These are phyloP conservation scores for Castanea sativa DNA, from an alignment of 306 rosid genomes.

Conservation along the genomic window DNA sequence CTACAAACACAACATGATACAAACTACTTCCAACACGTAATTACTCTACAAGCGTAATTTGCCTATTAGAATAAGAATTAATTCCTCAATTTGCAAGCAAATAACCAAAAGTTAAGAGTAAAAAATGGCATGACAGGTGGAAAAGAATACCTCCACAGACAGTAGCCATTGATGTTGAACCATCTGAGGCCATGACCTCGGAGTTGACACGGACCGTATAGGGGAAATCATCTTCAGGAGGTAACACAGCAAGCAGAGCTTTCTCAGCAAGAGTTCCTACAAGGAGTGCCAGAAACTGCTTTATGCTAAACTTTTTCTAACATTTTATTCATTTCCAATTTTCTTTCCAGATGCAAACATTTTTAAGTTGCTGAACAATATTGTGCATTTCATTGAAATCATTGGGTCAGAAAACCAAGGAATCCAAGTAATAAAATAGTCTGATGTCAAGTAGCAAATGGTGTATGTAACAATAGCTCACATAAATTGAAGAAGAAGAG, in stretches of 20 bases:
- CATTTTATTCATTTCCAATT: background rate
- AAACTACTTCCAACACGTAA: background rate
- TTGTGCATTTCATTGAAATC: background rate
- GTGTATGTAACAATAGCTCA: background rate
- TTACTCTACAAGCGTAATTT: background rate
- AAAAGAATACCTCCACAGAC: slow-evolving; percentile 85
- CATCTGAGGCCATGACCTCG: slow-evolving; percentile 98
- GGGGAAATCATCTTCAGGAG: slow-evolving; percentile 85
- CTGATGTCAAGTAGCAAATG: background rate
- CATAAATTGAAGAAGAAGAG: background rate
- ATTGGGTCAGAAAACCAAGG: background rate
- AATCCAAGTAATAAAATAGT: background rate
- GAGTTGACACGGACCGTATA: slow-evolving; percentile 85
- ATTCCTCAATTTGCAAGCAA: slow-evolving; percentile 1
- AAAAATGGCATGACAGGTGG: background rate
- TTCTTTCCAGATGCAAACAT: background rate
- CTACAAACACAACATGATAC: background rate
- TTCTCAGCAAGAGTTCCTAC: slow-evolving; percentile 97
- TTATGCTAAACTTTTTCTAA: background rate
- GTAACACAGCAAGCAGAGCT: slow-evolving; percentile 92
- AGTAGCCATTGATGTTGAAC: slow-evolving; percentile 98
- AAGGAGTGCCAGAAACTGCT: slow-evolving; percentile 15
- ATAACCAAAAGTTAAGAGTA: slow-evolving; percentile 5
- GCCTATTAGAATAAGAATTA: slow-evolving; percentile 6
- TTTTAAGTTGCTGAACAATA: background rate